Conservation (phyloP, 2,329 filamentous ascomycete species). For the Sporothrix dimorphospora region DNA sequence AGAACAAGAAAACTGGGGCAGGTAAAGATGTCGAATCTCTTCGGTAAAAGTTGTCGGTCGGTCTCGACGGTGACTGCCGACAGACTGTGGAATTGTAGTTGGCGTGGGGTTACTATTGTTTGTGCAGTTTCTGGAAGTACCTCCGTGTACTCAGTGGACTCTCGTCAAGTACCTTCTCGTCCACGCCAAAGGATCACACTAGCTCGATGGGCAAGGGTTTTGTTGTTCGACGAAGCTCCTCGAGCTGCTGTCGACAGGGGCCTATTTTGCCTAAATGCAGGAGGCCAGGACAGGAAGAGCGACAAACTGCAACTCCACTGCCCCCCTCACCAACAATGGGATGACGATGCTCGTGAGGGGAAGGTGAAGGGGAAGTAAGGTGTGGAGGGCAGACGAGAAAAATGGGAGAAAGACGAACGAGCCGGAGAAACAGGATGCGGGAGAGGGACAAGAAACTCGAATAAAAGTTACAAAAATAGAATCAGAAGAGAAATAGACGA, state of each 20-base stretch:
- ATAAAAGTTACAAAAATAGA: background rate
- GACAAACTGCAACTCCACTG: background rate
- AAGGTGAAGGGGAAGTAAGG: background rate
- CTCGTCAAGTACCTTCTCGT: background rate
- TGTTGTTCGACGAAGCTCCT: background rate
- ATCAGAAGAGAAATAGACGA: too few relatives aligned
- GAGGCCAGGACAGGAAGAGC: background rate
- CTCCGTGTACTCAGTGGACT: background rate
- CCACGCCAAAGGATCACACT: background rate
- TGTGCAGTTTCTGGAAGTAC: background rate
- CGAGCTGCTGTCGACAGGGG: background rate
- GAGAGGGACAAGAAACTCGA: background rate
- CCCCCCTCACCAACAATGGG: background rate
- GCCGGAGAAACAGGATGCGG: background rate
- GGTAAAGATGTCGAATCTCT: too few relatives aligned
- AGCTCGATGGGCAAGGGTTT: background rate
- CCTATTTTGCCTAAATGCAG: slow-evolving; percentile 11
- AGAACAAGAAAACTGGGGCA: too few relatives aligned
- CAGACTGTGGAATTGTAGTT: background rate
- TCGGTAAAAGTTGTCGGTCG: too few relatives aligned
- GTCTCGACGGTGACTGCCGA: background rate
- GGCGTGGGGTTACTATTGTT: background rate
- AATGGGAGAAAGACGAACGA: too few relatives aligned
- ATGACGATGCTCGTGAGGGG: background rate
- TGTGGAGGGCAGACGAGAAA: too few relatives aligned